A percentile compares a stretch with the other conserved stretches of the same genome.
phyloP scores from a whole-genome alignment of 2,329 filamentous ascomycete species.

The Pezicula rhizophila region DNA sequence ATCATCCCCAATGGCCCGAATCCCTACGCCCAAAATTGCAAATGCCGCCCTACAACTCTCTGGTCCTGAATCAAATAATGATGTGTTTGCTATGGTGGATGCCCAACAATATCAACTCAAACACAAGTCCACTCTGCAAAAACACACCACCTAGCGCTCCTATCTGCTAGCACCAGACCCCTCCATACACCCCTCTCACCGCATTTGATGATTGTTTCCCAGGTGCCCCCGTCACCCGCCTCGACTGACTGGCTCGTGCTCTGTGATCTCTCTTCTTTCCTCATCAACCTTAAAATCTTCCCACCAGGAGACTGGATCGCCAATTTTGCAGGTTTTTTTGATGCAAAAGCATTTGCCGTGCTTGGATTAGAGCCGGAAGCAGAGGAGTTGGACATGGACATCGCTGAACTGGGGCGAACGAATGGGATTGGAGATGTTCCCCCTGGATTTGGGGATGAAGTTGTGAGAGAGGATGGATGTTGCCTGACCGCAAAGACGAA shows the following conservation, averaged over 20 bases:
- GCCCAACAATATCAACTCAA: slow-evolving; percentile 9
- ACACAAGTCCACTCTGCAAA: slow-evolving; percentile 70
- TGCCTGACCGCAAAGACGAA: slow-evolving; percentile 96
- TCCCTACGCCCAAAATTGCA: too few relatives aligned
- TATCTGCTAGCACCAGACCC: slow-evolving; percentile 74
- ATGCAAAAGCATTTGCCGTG: slow-evolving; percentile 43
- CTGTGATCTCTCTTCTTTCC: slow-evolving; percentile 60
- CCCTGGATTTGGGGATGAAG: slow-evolving; percentile 30
- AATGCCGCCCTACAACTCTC: too few relatives aligned
- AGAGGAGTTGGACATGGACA: slow-evolving; percentile 58
- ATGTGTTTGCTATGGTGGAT: too few relatives aligned
- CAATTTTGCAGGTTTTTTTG: slow-evolving; percentile 85
- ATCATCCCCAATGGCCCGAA: too few relatives aligned
- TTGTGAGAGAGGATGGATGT: slow-evolving; percentile 62
- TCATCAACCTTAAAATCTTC: slow-evolving; percentile 84
- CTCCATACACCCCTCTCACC: slow-evolving; percentile 77
- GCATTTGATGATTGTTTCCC: slow-evolving; percentile 90
- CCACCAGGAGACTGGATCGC: slow-evolving; percentile 91
- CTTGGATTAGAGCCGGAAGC: slow-evolving; percentile 52
- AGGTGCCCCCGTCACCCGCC: slow-evolving; percentile 66
- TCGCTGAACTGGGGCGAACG: slow-evolving; percentile 52
- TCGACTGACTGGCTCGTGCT: slow-evolving; percentile 38
- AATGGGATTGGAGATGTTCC: slow-evolving; percentile 51
- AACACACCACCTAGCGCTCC: slow-evolving; percentile 84
- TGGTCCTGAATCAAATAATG: too few relatives aligned